Percentiles rank a stretch among this genome's conserved stretches.
phyloP scores from a whole-genome alignment of 2,329 filamentous ascomycete species.

The Ophiostoma quercus region DNA sequence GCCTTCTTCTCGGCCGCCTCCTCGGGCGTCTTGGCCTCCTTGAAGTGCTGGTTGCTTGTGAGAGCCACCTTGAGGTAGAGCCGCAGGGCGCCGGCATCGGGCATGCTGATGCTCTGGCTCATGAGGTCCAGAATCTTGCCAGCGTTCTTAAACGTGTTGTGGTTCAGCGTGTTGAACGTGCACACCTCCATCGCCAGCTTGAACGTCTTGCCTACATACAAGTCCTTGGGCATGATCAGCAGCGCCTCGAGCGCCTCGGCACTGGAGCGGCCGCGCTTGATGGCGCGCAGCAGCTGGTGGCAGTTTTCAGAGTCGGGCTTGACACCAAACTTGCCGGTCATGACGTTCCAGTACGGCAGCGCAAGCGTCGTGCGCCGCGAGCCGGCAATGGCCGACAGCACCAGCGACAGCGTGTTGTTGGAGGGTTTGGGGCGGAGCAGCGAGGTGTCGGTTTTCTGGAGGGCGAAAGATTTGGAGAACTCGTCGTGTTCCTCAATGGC shows the following conservation, averaged over 20 bases:
- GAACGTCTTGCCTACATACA: constrained; percentile 53
- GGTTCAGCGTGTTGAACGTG: constrained; percentile 69
- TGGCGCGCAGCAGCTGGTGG: constrained; percentile 60
- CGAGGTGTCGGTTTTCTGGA: constrained; percentile 8
- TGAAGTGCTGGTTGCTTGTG: constrained; percentile 41
- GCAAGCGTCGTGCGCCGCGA: constrained; percentile 58
- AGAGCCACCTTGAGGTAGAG: constrained; percentile 55
- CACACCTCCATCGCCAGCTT: constrained; percentile 70
- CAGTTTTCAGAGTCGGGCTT: constrained; percentile 68
- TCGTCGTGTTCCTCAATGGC: neutral
- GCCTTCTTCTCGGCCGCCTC: constrained; percentile 30
- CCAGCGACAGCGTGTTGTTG: constrained; percentile 59
- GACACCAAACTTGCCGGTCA: constrained; percentile 59
- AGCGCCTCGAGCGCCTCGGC: constrained; percentile 56
- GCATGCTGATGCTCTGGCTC: constrained; percentile 40
- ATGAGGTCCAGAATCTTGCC: constrained; percentile 61
- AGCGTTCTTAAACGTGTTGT: constrained; percentile 60
- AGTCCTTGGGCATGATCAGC: constrained; percentile 44
- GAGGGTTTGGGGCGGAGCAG: constrained; percentile 36
- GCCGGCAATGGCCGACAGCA: constrained; percentile 59
- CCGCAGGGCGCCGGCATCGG: constrained; percentile 49
- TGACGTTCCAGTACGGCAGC: constrained; percentile 70
- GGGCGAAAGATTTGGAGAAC: neutral
- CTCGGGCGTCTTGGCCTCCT: constrained; percentile 23
- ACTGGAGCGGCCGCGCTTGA: constrained; percentile 63